phyloP scores from a whole-genome alignment of 129 eudicot species.

The Oenanthe sinensis region DNA sequence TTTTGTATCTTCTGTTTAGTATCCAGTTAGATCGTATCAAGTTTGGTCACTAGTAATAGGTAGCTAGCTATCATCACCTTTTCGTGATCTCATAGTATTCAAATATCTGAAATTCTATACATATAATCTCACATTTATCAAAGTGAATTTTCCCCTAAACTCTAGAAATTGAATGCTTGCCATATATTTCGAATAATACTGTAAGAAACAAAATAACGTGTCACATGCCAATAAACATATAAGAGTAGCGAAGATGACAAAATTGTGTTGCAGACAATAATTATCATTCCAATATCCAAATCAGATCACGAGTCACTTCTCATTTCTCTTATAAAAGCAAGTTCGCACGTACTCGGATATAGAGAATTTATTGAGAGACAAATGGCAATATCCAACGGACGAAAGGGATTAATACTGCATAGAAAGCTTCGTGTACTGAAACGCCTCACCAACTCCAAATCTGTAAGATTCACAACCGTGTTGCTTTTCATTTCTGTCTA shows the following conservation, averaged over 20 bases:
- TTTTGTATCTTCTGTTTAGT: neutral
- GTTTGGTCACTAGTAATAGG: neutral
- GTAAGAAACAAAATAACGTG: neutral
- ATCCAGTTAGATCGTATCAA: neutral
- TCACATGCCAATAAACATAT: neutral
- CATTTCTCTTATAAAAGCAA: slow-evolving; percentile 10
- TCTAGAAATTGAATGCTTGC: neutral
- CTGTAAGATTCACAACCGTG: slow-evolving; percentile 17
- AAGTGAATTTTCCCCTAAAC: neutral
- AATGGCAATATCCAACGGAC: slow-evolving; percentile 27
- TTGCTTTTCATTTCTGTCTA: neutral
- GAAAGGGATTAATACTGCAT: slow-evolving; percentile 25
- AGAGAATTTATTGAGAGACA: neutral
- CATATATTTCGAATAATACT: neutral
- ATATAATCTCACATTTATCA: neutral
- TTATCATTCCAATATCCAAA: neutral
- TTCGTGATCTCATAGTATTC: neutral
- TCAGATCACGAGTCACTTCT: neutral
- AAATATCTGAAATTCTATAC: neutral
- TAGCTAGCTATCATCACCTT: neutral
- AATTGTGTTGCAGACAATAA: neutral
- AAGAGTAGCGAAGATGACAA: neutral
- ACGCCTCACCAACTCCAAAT: slow-evolving; percentile 38
- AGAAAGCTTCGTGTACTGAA: slow-evolving; percentile 42
- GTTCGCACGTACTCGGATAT: neutral